A percentile compares a stretch with the other conserved stretches of the same genome.
Evolutionary conservation across 345 rosid genomes (phyloP).

Genomic region (Fremontodendron californicum): DNA sequence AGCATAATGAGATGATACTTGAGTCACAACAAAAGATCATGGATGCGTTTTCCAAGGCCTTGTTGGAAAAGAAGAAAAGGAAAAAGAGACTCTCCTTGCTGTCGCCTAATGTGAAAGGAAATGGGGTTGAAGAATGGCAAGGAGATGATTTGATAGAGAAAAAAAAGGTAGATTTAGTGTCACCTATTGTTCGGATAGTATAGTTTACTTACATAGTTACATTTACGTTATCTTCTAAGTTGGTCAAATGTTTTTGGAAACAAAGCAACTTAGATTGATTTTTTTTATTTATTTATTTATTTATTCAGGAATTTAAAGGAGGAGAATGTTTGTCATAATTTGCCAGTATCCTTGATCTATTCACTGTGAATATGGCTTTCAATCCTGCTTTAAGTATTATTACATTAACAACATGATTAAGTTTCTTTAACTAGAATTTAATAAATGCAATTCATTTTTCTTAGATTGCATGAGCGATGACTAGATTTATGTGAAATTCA

Average conservation of each 20-base stretch:
- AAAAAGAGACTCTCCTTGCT: slow-evolving; percentile 21
- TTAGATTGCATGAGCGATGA: background rate
- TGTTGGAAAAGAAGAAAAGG: slow-evolving; percentile 42
- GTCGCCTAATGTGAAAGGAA: slow-evolving; percentile 16
- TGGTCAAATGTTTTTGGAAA: background rate
- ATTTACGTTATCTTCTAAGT: background rate
- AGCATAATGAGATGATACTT: slow-evolving; percentile 64
- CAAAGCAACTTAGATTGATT: background rate
- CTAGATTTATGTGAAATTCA: background rate
- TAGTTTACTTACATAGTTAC: background rate
- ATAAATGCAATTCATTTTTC: background rate
- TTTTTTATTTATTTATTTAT: background rate
- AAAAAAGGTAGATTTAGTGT: slow-evolving; percentile 4
- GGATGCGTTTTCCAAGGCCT: slow-evolving; percentile 37
- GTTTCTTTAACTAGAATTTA: background rate
- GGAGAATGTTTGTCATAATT: background rate
- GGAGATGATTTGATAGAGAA: slow-evolving; percentile 5
- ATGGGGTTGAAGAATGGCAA: slow-evolving; percentile 22
- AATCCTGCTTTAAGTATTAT: background rate
- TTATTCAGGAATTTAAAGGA: background rate
- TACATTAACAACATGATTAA: background rate
- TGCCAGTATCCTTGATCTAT: slow-evolving; percentile 1
- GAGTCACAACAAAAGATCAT: slow-evolving; percentile 58
- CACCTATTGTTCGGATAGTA: background rate
- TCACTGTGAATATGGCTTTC: background rate